Percentiles rank a stretch among this genome's conserved stretches.
Conservation (phyloP, 208 protist species). For the Crithidia thermophila region DNA sequence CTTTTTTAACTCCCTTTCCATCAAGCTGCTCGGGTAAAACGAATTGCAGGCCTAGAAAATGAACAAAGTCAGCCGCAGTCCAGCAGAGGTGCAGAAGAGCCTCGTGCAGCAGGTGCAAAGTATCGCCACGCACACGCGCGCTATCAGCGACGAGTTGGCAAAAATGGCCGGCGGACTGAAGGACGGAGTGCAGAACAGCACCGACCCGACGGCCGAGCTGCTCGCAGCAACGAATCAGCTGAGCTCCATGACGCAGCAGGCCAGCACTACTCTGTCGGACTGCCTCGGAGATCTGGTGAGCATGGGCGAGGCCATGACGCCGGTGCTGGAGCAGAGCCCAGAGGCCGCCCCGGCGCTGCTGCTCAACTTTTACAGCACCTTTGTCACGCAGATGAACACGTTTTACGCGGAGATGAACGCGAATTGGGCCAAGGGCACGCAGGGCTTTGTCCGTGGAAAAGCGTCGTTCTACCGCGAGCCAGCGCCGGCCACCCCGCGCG, state of each 20-base stretch:
- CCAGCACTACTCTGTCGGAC: slow-evolving; percentile 31
- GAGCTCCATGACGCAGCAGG: slow-evolving; percentile 12
- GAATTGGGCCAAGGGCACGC: slow-evolving; percentile 19
- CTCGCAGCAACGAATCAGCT: slow-evolving; percentile 17
- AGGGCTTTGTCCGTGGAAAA: slow-evolving; percentile 39
- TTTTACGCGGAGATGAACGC: slow-evolving; percentile 47
- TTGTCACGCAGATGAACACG: slow-evolving; percentile 50
- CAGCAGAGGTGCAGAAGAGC: slow-evolving; percentile 23
- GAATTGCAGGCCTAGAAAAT: background rate
- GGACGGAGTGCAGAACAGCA: slow-evolving; percentile 17
- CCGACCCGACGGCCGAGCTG: slow-evolving; percentile 21
- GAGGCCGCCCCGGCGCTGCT: slow-evolving; percentile 54
- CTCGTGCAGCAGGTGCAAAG: slow-evolving; percentile 32
- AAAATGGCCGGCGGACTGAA: slow-evolving; percentile 19
- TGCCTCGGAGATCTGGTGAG: slow-evolving; percentile 62
- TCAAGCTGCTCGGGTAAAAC: background rate
- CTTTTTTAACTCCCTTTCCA: background rate
- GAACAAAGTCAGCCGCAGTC: slow-evolving; percentile 5
- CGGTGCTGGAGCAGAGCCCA: slow-evolving; percentile 54
- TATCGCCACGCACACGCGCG: slow-evolving; percentile 29
- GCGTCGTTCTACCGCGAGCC: slow-evolving; percentile 33
- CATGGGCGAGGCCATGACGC: slow-evolving; percentile 71
- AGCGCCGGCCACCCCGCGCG: background rate
- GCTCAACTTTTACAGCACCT: slow-evolving; percentile 70
- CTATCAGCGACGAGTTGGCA: slow-evolving; percentile 25